Evolutionary conservation across 805 yeast species (phyloP), one percentile per base, ranked within the genome.

Genomic region (Lipomyces anomalus): DNA sequence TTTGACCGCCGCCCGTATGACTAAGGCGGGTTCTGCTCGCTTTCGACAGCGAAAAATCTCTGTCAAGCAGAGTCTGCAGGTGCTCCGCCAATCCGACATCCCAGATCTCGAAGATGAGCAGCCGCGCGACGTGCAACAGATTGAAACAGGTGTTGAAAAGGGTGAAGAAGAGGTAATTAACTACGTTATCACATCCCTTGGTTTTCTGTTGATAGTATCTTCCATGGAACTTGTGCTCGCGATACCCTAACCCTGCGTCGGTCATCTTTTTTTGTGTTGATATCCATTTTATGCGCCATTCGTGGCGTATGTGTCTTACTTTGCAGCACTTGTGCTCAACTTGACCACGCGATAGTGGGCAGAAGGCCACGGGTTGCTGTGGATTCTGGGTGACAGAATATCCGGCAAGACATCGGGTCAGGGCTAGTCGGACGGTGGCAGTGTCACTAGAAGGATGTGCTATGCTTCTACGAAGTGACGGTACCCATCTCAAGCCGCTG

Each of bases 131-230:
- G 67, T 85, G 24, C 87, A 86, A 58, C 86, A 87, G 50, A 77
- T 92, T 36, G 98, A 92, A 59, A 90, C 97, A 4, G 98, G 98
- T 67, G 98, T 92, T 35, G 98, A 92, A 61, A 92, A 92, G 63
- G 87, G 84, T 56, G 98, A 92, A 66, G 98, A 92, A 66, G 95
- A 87, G 57, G 59, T 55, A 33, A 29, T 49, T 7, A 24, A 22
- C 24, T 13, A n/a, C n/a, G n/a, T n/a, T 20, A 13, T 26, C 30
- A 26, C 30, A 26, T 13, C 30, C 30, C 30, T 26, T 9, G 11
- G 9, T 26, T 9, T 26, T 26, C n/a, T n/a, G n/a, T n/a, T 38
- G 21, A 38, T 42, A n/a, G 3, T 42, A 17, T 22, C 30, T 7
- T 16, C 11, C 7, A 17, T 22, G 32, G 48, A 22, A 42, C 30